Evolutionary conservation across 495 filamentous ascomycete genomes (phyloP).

Genomic region (Paragyromitra xinjiangensis): DNA sequence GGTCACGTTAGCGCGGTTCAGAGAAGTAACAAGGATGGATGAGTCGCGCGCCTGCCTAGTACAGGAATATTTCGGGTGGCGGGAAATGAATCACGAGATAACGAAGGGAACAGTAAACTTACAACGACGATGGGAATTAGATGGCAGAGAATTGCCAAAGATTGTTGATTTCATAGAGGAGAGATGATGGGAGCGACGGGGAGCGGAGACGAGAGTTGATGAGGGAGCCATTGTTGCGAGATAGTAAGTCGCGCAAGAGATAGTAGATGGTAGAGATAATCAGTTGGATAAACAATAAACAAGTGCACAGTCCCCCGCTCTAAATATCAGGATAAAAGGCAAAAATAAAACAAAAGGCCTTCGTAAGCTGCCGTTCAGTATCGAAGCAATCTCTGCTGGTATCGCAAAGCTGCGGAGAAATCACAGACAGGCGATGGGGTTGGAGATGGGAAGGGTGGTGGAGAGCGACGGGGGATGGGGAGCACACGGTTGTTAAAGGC

Average conservation of each 20-base stretch:
- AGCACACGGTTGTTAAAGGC: constrained; percentile 45
- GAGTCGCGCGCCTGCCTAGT: constrained; percentile 31
- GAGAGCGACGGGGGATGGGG: constrained; percentile 21
- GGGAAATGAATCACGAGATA: constrained; percentile 39
- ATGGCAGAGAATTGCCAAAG: constrained; percentile 26
- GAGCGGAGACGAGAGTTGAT: constrained; percentile 37
- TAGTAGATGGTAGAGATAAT: neutral
- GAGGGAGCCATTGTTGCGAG: constrained; percentile 44
- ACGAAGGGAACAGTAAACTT: constrained; percentile 17
- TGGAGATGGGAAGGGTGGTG: constrained; percentile 25
- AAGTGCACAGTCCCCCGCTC: constrained; percentile 13
- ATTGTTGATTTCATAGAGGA: constrained; percentile 41
- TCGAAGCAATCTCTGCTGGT: constrained; percentile 3
- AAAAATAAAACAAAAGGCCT: constrained; percentile 4
- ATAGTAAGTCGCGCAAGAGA: constrained; percentile 10
- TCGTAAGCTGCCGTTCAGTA: neutral
- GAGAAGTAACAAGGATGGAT: constrained; percentile 26
- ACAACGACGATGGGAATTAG: constrained; percentile 45
- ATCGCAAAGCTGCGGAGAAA: constrained; percentile 17
- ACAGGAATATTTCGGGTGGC: constrained; percentile 29
- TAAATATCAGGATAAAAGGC: constrained; percentile 6
- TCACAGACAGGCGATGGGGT: constrained; percentile 22
- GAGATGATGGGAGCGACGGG: constrained; percentile 38
- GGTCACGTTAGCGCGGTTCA: constrained; percentile 31
- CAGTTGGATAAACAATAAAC: constrained; percentile 22